phyloP scores from a whole-genome alignment of 2,329 filamentous ascomycete species.

The Ascochyta fabae region DNA sequence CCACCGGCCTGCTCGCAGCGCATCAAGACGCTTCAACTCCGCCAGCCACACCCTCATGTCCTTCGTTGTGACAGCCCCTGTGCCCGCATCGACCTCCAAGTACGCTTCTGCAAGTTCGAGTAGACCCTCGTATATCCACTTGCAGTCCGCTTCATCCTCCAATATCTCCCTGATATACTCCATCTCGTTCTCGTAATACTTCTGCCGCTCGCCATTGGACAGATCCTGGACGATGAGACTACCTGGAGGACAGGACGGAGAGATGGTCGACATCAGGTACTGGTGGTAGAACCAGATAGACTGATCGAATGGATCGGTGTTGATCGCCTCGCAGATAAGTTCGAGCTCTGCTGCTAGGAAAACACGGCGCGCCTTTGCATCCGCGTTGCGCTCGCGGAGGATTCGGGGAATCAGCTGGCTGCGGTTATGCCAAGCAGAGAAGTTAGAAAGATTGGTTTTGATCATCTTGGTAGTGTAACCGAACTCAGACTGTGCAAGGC shows the following conservation, averaged over 20 bases:
- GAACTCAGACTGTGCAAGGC: slow-evolving; percentile 81
- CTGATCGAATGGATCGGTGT: slow-evolving; percentile 91
- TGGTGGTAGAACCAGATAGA: slow-evolving; percentile 98
- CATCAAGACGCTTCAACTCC: slow-evolving; percentile 73
- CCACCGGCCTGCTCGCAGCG: slow-evolving; percentile 78
- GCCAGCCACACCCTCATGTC: slow-evolving; percentile 63
- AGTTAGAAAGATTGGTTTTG: slow-evolving; percentile 84
- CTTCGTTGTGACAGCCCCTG: slow-evolving; percentile 50
- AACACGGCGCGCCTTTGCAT: slow-evolving; percentile 65
- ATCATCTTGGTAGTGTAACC: slow-evolving; percentile 93
- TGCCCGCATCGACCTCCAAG: slow-evolving; percentile 56
- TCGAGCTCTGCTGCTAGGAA: slow-evolving; percentile 81
- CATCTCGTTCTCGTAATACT: slow-evolving; percentile 74
- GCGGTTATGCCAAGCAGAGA: slow-evolving; percentile 94
- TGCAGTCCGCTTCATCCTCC: slow-evolving; percentile 72
- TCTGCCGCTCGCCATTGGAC: slow-evolving; percentile 64
- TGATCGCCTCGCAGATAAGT: slow-evolving; percentile 77
- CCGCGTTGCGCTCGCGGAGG: slow-evolving; percentile 72
- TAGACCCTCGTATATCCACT: slow-evolving; percentile 89
- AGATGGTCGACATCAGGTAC: slow-evolving; percentile 73
- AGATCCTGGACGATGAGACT: slow-evolving; percentile 71
- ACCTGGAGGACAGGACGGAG: slow-evolving; percentile 58
- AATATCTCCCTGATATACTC: slow-evolving; percentile 74
- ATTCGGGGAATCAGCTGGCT: slow-evolving; percentile 81
- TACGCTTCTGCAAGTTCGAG: slow-evolving; percentile 75